Evolutionary conservation across 2,329 filamentous ascomycete genomes (phyloP).

Genomic region (Aspergillus texensis): DNA sequence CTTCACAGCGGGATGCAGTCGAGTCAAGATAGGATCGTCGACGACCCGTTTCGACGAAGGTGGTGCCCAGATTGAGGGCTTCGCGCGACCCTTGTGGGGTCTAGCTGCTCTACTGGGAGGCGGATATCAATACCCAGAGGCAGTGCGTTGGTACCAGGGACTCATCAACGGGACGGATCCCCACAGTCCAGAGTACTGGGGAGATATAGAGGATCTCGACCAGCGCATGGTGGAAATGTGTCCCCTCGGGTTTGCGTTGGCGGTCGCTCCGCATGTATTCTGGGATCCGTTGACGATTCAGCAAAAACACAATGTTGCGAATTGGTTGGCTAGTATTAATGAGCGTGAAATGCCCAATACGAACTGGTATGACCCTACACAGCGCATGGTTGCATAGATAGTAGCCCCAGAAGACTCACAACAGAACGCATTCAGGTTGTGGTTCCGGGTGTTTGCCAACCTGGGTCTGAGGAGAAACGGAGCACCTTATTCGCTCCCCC

Average conservation of each 20-base stretch:
- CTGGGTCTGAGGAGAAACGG: constrained; percentile 75
- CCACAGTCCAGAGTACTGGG: constrained; percentile 72
- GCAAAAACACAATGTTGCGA: constrained; percentile 68
- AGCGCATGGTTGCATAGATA: neutral
- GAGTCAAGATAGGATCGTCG: constrained; percentile 70
- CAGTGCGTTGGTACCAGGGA: constrained; percentile 69
- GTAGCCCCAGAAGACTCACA: neutral
- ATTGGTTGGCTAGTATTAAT: constrained; percentile 77
- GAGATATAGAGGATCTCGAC: constrained; percentile 72
- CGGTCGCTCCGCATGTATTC: constrained; percentile 64
- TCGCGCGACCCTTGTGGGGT: constrained; percentile 75
- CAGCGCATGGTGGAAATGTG: constrained; percentile 87
- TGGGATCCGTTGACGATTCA: constrained; percentile 67
- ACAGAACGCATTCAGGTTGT: constrained; percentile 59
- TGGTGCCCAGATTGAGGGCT: constrained; percentile 76
- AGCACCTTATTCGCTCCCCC: constrained; percentile 68
- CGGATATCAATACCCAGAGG: constrained; percentile 64
- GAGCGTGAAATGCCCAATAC: constrained; percentile 71
- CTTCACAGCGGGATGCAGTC: constrained; percentile 67
- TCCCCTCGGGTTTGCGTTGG: constrained; percentile 73
- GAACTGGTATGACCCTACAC: constrained; percentile 55
- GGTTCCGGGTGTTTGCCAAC: constrained; percentile 85
- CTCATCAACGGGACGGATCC: constrained; percentile 73
- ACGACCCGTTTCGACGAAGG: constrained; percentile 77
- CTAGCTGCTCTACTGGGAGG: constrained; percentile 71